Conservation (phyloP, 1,284 basidiomycete genomes). For the Takashimella koratensis region DNA sequence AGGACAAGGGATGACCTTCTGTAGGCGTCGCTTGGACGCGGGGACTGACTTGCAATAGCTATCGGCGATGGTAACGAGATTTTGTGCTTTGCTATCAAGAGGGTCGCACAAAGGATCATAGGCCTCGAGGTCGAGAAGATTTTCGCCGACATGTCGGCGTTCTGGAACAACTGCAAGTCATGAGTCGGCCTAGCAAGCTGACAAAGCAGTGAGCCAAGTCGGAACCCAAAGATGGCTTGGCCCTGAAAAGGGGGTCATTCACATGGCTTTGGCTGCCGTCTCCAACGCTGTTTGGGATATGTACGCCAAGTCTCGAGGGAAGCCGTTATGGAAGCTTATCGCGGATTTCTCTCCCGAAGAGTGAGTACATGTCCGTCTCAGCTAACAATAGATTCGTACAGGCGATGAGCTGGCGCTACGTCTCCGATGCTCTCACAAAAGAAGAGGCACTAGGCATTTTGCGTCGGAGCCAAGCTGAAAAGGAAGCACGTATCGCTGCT, state of each 20-base stretch:
- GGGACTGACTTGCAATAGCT: conserved; percentile 29
- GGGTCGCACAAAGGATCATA: conserved; percentile 67
- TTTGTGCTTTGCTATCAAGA: conserved; percentile 68
- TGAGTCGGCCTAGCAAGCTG: neutral
- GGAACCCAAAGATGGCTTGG: conserved; percentile 62
- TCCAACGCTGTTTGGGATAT: conserved; percentile 52
- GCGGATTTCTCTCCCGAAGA: conserved; percentile 60
- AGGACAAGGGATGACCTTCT: conserved; percentile 87
- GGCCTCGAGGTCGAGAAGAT: conserved; percentile 73
- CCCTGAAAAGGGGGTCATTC: conserved; percentile 52
- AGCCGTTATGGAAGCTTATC: conserved; percentile 53
- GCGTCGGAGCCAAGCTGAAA: no score
- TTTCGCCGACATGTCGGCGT: conserved; percentile 72
- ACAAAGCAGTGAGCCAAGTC: neutral
- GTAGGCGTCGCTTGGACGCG: conserved; percentile 1
- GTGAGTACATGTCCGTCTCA: conserved; percentile 2
- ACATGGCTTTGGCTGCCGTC: conserved; percentile 55
- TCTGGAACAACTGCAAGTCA: conserved; percentile 22
- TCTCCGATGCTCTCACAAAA: conserved; percentile 80
- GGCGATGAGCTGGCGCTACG: conserved; percentile 77
- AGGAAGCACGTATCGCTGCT: conserved; percentile 65
- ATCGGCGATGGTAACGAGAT: conserved; percentile 88
- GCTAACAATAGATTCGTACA: conserved; percentile 55
- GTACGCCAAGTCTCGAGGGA: conserved; percentile 48
- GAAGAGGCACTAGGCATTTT: no score